phyloP scores from a whole-genome alignment of 148 eudicot genomes.

The Chenopodium formosanum region DNA sequence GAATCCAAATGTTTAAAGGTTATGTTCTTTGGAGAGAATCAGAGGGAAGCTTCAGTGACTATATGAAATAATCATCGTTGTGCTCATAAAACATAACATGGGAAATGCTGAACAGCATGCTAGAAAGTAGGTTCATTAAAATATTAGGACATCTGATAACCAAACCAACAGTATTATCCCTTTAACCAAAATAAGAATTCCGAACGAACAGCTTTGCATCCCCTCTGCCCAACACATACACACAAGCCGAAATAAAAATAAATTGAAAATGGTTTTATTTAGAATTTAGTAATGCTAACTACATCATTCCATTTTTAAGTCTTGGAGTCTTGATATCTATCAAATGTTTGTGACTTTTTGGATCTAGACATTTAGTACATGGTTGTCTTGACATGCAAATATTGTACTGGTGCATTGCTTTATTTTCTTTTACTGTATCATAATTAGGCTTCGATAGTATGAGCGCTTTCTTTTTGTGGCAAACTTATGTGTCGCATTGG shows the following conservation, averaged over 20 bases:
- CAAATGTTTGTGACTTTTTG: background rate
- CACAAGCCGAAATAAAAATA: background rate
- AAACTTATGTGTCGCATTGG: background rate
- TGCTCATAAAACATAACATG: background rate
- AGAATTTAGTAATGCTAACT: background rate
- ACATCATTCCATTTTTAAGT: background rate
- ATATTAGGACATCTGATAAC: background rate
- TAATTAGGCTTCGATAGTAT: background rate
- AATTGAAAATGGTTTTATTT: background rate
- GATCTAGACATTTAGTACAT: background rate
- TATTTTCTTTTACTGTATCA: background rate
- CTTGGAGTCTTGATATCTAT: background rate
- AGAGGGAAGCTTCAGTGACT: background rate
- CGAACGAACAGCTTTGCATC: background rate
- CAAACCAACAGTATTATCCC: no score
- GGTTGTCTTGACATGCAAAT: background rate
- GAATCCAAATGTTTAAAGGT: background rate
- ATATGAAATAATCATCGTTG: background rate
- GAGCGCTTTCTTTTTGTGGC: background rate
- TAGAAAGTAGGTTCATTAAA: background rate
- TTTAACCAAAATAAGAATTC: background rate
- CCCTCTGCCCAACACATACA: background rate
- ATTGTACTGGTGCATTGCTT: background rate
- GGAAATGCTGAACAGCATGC: background rate
- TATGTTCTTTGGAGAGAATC: background rate